Evolutionary conservation across 2,329 filamentous ascomycete genomes (phyloP), one percentile per base, ranked within the genome.

Genomic region (Xylariaceae sp.): DNA sequence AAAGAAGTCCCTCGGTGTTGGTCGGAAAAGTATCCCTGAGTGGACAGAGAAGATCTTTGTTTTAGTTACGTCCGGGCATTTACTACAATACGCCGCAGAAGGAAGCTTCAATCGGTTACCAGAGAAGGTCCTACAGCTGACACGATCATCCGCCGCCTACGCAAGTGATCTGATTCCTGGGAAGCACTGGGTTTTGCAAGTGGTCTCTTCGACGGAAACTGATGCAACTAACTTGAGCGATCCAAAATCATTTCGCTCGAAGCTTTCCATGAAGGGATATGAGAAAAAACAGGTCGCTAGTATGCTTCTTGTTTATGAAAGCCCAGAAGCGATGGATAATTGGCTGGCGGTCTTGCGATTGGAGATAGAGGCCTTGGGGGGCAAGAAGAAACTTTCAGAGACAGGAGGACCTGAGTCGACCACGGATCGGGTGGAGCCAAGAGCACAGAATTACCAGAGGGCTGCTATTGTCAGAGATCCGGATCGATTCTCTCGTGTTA

Each of bases 101-200:
- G 88, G 88, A 2, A 69, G 78, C 3, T 85, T 81, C 56, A 83
- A 91, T 55, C 75, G 87, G 20, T 64, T 83, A 10, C 88, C 88
- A 0, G 88, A 93, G 63, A 88, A 83, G 63, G 73, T 86, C 25
- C 69, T 92, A 46, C 81, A 83, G 39, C 69, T 93, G 4, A 79
- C 80, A n/a, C 82, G 80, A 52, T 78, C 86, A 38, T 91, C 87
- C 3, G 86, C 85, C 10, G 88, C 86, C 5, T 92, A 89, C 63
- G 88, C 84, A 2, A 89, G 82, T 54, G 88, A 93, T 61, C 73
- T 86, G 12, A 88, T 92, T 44, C 85, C 86, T 3, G 88, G 88
- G 5, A 81, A 80, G 49, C 86, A 90, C 58, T 91, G 86, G 80
- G 88, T 92, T 5, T 65, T 92, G 12, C 86, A 89, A 55, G 79